A percentile compares a stretch with the other conserved stretches of the same genome.
Evolutionary conservation across 179 eudicot genomes (phyloP).

Genomic region (Spinacia oleracea): DNA sequence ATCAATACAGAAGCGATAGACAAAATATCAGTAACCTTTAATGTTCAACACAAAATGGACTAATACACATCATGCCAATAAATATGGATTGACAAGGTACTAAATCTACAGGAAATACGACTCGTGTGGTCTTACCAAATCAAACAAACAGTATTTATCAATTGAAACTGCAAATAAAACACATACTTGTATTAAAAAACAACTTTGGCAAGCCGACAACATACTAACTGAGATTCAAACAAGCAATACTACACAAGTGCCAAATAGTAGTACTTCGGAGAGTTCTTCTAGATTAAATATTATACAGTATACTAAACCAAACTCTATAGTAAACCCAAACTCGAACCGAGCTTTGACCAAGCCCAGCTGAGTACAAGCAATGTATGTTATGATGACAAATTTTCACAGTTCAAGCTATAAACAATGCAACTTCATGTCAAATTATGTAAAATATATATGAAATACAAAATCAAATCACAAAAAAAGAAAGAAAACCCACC

Average conservation of each 20-base stretch:
- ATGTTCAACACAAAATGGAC: background rate
- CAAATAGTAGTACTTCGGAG: background rate
- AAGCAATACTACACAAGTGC: background rate
- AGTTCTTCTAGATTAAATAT: background rate
- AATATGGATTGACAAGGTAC: background rate
- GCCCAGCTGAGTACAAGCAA: too few species aligned
- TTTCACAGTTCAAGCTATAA: background rate
- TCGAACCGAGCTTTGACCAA: background rate
- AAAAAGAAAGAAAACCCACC: constrained; percentile 40
- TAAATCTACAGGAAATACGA: background rate
- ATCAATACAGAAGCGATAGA: background rate
- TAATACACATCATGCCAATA: background rate
- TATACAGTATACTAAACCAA: background rate
- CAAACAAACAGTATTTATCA: background rate
- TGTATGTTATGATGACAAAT: background rate
- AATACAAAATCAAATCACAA: background rate
- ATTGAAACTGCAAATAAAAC: background rate
- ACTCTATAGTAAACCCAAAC: background rate
- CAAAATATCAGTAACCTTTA: constrained; percentile 3
- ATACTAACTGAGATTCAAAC: constrained; percentile 4
- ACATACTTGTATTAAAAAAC: background rate
- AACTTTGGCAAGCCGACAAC: background rate
- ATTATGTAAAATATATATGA: background rate
- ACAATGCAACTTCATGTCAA: background rate
- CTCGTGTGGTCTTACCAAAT: background rate